phyloP scores from a whole-genome alignment of 192 early-diverging fungal genomes.

The Coemansia sp. region DNA sequence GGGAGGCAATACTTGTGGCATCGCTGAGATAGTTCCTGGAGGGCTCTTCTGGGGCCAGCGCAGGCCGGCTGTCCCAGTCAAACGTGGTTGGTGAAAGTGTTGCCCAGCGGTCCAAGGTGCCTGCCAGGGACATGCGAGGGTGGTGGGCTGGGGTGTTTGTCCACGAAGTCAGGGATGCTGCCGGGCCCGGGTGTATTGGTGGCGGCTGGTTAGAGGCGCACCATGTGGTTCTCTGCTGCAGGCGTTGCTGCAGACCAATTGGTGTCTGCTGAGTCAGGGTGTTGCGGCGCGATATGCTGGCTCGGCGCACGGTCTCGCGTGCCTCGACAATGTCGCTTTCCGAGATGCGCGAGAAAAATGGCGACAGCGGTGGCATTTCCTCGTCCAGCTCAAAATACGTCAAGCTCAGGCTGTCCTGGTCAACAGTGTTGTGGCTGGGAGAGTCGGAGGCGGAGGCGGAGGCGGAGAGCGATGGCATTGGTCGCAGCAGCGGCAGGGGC shows the following conservation, averaged over 20 bases:
- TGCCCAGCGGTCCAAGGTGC: constrained; percentile 16
- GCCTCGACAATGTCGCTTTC: constrained; percentile 17
- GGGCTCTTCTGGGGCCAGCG: neutral
- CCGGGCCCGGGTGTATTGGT: neutral
- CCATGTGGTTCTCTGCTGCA: constrained; percentile 5
- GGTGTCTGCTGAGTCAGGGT: constrained; percentile 2
- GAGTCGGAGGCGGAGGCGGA: too few species aligned
- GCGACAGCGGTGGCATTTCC: constrained; percentile 43
- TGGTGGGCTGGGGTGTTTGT: too few species aligned
- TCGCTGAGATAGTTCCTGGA: constrained; percentile 4
- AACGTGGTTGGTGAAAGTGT: neutral
- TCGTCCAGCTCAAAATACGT: too few species aligned
- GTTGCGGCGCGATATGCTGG: constrained; percentile 19
- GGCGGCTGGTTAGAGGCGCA: neutral
- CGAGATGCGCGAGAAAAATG: constrained; percentile 34
- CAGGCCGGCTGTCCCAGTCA: neutral
- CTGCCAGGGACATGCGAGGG: constrained; percentile 25
- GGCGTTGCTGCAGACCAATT: constrained; percentile 3
- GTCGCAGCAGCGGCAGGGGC: too few species aligned
- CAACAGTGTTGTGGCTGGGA: too few species aligned
- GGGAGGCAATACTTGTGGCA: neutral
- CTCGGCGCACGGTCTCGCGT: constrained; percentile 21
- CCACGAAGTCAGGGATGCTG: neutral
- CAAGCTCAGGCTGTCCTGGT: too few species aligned
- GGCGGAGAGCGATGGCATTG: neutral